Base-by-base conservation (phyloP, 345 rosid genomes). In the Euphorbia tirucalli region DNA sequence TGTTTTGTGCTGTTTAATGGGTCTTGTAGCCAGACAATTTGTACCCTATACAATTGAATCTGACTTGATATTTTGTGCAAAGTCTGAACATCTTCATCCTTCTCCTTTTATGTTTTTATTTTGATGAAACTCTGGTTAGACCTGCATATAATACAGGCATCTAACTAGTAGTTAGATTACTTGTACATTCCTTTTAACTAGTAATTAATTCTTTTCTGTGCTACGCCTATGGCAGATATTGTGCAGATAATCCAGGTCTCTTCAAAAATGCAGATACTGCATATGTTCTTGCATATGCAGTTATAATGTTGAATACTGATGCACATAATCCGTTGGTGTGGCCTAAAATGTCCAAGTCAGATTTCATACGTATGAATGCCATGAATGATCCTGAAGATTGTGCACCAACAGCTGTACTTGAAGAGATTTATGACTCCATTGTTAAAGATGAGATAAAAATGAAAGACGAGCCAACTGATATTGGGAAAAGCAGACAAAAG, bases 211-310 rank as follows among this genome's bases (percentile, higher is more conserved):
- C 16, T 24, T 58, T 43, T 46, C 15, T 57, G 50, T 58, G 22
- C 30, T 64, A 61, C 77, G 49, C 43, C 37, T 80, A 62, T 77
- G 69, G 87, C 89, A 95, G 99, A 83, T 95, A 90, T 83, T 92
- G 97, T 78, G 96, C 98, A 72, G 90, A 92, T 80, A 92, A 92
- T 78, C 97, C 97, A 18, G 97, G 87, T 74, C 96, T 95, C 65
- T 90, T 92, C 83, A 88, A 88, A 83, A 95, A 95, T 81, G 97
- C 99, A 68, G 99, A 95, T 72, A 95, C 99, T 69, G 99, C 99
- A 50, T 95, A 95, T 85, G 94, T 95, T 83, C 99, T 95, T 80
- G 99, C 99, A 71, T 95, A 95, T 83, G 96, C 98, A 65, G 97
- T 95, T 82, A 95, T 95, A 79, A 87, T 95, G 98, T 75, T 95